Evolutionary conservation across 177 flowering plant species (phyloP).

Genomic region (Vitis hybrid): DNA sequence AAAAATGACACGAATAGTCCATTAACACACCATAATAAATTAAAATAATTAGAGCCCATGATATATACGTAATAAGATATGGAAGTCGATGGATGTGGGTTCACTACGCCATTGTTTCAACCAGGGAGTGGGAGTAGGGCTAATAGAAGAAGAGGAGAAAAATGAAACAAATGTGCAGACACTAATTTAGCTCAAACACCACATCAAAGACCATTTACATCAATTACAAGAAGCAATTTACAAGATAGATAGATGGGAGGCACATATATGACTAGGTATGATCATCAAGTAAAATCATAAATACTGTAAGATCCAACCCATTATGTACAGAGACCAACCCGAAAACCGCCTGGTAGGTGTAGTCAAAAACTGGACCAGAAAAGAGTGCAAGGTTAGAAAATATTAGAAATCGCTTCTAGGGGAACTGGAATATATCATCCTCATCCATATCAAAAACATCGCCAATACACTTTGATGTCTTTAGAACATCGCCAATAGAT

Average conservation of each 20-base stretch:
- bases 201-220: conserved; percentile 6
- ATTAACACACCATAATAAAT: too few species aligned
- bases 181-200: neutral
- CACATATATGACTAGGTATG: neutral
- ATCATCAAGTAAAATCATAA: neutral
- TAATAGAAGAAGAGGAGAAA: too few species aligned
- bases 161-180: neutral
- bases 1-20: too few species aligned
- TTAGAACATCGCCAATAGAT: conserved; percentile 13
- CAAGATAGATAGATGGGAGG: neutral
- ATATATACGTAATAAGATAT: too few species aligned
- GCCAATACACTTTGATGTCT: conserved; percentile 15
- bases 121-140: too few species aligned
- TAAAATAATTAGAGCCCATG: too few species aligned
- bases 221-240: conserved; percentile 15
- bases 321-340: conserved; percentile 7
- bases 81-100: too few species aligned
- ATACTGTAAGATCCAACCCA: neutral
- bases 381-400: conserved; percentile 2
- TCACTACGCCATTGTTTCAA: too few species aligned
- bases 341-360: neutral
- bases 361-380: neutral
- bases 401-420: conserved; percentile 6
- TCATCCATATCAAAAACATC: conserved; percentile 35
- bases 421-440: conserved; percentile 21